A percentile compares a stretch with the other conserved stretches of the same genome.
These are phyloP conservation scores for Pseudozyma pruni DNA, from an alignment of 1,284 basidiomycete genomes.

Conservation along the genomic window DNA sequence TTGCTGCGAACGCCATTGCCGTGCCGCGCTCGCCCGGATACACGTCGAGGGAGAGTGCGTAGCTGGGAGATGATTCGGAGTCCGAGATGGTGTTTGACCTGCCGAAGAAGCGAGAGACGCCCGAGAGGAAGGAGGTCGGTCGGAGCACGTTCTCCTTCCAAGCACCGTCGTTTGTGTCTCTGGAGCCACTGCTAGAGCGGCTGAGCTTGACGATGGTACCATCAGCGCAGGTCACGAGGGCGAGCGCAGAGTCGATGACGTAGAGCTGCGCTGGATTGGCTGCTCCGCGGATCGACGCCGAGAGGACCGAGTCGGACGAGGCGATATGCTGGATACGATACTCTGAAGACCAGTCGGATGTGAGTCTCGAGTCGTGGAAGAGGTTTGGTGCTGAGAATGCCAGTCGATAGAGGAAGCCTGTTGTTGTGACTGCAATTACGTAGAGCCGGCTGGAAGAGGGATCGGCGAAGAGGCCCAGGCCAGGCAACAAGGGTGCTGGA, in stretches of 20 bases:
- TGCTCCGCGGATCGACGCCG: slow-evolving; percentile 22
- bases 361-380: slow-evolving; percentile 36
- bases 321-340: slow-evolving; percentile 44
- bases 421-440: slow-evolving; percentile 50
- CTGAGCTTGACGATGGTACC: slow-evolving; percentile 58
- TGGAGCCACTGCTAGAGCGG: slow-evolving; percentile 24
- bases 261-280: slow-evolving; percentile 48
- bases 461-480: slow-evolving; percentile 51
- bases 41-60: slow-evolving; percentile 51
- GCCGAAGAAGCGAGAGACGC: slow-evolving; percentile 58
- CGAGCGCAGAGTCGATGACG: slow-evolving; percentile 47
- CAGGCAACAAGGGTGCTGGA: slow-evolving; percentile 50
- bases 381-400: slow-evolving; percentile 39
- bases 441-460: slow-evolving; percentile 32
- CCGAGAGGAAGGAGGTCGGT: slow-evolving; percentile 58
- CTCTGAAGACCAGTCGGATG: slow-evolving; percentile 49
- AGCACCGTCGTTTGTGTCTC: slow-evolving; percentile 27
- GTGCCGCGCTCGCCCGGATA: slow-evolving; percentile 39
- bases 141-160: slow-evolving; percentile 56
- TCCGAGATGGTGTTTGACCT: slow-evolving; percentile 41
- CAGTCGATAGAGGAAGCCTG: slow-evolving; percentile 55
- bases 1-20: slow-evolving; percentile 56
- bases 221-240: slow-evolving; percentile 59
- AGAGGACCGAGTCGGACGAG: slow-evolving; percentile 29
- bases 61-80: slow-evolving; percentile 39